Conservation (phyloP, 257 asterid species). For the Fraxinus cuspidata region DNA sequence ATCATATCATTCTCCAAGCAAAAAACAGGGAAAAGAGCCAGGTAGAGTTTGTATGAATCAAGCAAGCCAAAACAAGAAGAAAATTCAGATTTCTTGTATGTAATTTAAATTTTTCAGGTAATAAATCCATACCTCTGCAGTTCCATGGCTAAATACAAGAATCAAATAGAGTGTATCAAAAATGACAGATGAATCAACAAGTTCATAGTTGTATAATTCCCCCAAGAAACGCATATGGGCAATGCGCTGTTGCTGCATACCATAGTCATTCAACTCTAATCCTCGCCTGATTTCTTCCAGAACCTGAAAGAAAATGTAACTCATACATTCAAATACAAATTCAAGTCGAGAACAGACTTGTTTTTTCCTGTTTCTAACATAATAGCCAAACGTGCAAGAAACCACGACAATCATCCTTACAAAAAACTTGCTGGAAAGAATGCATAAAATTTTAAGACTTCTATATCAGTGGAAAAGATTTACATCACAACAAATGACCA, state of each 20-base stretch:
- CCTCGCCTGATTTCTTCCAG: constrained; percentile 93
- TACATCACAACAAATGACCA: not conserved
- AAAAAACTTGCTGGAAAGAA: no score
- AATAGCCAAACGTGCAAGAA: not conserved
- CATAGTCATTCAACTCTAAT: constrained; percentile 87
- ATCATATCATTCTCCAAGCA: not conserved
- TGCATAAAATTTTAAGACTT: no score
- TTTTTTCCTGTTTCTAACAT: constrained; percentile 20
- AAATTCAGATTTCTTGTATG: not conserved
- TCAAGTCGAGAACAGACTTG: not conserved
- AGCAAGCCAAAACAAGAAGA: constrained; percentile 11
- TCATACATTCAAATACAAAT: constrained; percentile 26
- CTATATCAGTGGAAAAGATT: not conserved
- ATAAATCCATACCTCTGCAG: constrained; percentile 65
- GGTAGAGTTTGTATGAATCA: not conserved
- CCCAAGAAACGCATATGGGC: constrained; percentile 96
- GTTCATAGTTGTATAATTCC: constrained; percentile 93
- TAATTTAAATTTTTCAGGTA: constrained; percentile 2
- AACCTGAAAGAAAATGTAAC: constrained; percentile 52
- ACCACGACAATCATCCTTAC: no score
- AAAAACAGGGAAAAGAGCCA: not conserved
- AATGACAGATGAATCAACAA: constrained; percentile 92
- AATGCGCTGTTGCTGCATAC: constrained; percentile 87
- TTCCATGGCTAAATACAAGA: constrained; percentile 85
- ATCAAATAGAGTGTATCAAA: constrained; percentile 86